Evolutionary conservation across 1,139 yeast species (phyloP).

Genomic region (Kodamaea fungicola): DNA sequence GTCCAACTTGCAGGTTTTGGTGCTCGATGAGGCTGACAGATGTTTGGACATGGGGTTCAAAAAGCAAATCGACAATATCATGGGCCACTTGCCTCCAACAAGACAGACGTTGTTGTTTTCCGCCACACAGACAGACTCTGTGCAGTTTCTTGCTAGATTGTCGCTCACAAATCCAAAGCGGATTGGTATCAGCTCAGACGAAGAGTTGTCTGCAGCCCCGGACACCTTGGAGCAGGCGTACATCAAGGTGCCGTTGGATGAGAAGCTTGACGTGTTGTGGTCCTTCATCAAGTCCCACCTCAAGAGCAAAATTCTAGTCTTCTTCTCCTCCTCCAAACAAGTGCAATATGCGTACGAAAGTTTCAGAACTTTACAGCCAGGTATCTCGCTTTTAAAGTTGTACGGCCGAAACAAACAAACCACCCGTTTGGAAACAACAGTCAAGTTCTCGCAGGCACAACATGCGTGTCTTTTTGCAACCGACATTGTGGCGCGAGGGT

Average conservation of each 20-base stretch:
- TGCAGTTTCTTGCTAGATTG: conserved; percentile 82
- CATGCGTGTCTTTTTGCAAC: conserved; percentile 91
- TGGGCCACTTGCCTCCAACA: conserved; percentile 75
- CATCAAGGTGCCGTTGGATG: conserved; percentile 65
- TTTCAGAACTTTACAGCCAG: conserved; percentile 90
- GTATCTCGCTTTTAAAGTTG: conserved; percentile 84
- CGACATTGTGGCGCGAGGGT: conserved; percentile 95
- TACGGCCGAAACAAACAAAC: conserved; percentile 97
- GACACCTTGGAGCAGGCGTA: conserved; percentile 81
- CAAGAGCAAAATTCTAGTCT: conserved; percentile 80
- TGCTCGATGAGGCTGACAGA: conserved; percentile 94
- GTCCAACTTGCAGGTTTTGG: conserved; percentile 74
- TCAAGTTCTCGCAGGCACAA: conserved; percentile 80
- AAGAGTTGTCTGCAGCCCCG: conserved; percentile 65
- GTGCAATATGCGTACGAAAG: conserved; percentile 92
- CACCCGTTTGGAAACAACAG: conserved; percentile 85
- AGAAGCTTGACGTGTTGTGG: conserved; percentile 82
- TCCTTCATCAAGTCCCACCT: conserved; percentile 88
- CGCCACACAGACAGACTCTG: conserved; percentile 91
- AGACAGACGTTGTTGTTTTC: conserved; percentile 89
- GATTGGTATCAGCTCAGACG: conserved; percentile 55
- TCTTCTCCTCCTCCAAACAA: conserved; percentile 89
- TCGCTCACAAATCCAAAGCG: conserved; percentile 78
- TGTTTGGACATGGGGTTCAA: conserved; percentile 96
- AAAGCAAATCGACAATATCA: conserved; percentile 79